Evolutionary conservation across 2,329 filamentous ascomycete species (phyloP).

Genomic region (Monilinia fructicola): DNA sequence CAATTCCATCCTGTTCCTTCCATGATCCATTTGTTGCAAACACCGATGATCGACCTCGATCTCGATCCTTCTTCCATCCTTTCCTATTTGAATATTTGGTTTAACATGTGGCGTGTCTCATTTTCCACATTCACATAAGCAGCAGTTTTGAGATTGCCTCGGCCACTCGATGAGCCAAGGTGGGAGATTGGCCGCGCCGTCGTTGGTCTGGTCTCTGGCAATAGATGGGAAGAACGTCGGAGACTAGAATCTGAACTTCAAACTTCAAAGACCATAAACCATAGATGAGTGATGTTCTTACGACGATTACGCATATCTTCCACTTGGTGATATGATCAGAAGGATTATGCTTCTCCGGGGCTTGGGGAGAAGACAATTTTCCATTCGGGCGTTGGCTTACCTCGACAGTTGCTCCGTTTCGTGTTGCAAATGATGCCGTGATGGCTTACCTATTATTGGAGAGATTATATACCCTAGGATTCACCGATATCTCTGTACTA

Average conservation of each 20-base stretch:
- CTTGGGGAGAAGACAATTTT: neutral
- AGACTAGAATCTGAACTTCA: neutral
- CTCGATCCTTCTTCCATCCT: neutral
- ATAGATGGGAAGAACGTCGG: no score
- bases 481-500: no score
- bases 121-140: neutral
- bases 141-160: neutral
- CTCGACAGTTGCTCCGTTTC: neutral
- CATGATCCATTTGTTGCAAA: neutral
- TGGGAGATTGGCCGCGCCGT: neutral
- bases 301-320: no score
- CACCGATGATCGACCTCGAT: constrained; percentile 1
- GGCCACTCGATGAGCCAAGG: neutral
- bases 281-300: neutral
- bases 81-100: neutral
- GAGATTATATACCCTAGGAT: neutral
- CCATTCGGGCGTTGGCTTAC: no score
- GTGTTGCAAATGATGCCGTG: neutral
- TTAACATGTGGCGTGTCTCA: neutral
- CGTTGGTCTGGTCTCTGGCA: neutral
- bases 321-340: neutral
- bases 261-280: no score
- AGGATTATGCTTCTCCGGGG: neutral
- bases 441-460: neutral
- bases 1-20: neutral